phyloP scores from a whole-genome alignment of 176 grass and related monocot species.

The Hyparrhenia diplandra region DNA sequence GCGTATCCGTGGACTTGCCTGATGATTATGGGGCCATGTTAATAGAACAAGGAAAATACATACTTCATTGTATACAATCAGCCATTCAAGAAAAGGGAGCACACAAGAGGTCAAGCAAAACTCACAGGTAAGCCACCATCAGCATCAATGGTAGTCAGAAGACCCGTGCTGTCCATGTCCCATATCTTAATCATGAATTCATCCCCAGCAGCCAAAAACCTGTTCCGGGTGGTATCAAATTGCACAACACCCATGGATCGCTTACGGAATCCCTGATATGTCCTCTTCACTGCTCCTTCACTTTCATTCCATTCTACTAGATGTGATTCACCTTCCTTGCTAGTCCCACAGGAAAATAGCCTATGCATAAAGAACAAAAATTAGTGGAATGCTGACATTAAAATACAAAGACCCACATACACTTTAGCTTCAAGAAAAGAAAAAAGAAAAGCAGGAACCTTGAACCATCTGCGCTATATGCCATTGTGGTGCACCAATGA shows the following conservation, averaged over 20 bases:
- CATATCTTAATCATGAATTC: conserved; percentile 96
- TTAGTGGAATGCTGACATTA: neutral
- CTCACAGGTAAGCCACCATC: conserved; percentile 88
- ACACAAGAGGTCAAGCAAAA: neutral
- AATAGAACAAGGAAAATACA: conserved; percentile 14
- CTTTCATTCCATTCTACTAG: conserved; percentile 99
- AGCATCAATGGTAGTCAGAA: conserved; percentile 91
- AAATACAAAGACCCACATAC: conserved; percentile 13
- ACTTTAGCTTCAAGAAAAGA: conserved; percentile 14
- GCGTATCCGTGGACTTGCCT: conserved; percentile 87
- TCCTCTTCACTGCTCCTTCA: conserved; percentile 96
- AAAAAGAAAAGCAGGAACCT: conserved; percentile 49
- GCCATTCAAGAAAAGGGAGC: conserved; percentile 10
- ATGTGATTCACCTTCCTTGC: conserved; percentile 98
- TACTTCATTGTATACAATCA: conserved; percentile 1
- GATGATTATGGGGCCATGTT: conserved; percentile 17
- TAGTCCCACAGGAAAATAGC: conserved; percentile 98
- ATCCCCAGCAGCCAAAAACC: conserved; percentile 93
- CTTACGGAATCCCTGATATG: conserved; percentile 93
- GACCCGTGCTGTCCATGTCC: conserved; percentile 94
- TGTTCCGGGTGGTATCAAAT: conserved; percentile 93
- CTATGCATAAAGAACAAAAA: conserved; percentile 31
- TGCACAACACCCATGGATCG: conserved; percentile 90
- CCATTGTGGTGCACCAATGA: conserved; percentile 99
- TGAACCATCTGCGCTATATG: conserved; percentile 95